Percentiles rank a stretch among this genome's conserved stretches.
Evolutionary conservation across 129 eudicot species (phyloP).

Genomic region (Chrysanthemum lavandulifolium): DNA sequence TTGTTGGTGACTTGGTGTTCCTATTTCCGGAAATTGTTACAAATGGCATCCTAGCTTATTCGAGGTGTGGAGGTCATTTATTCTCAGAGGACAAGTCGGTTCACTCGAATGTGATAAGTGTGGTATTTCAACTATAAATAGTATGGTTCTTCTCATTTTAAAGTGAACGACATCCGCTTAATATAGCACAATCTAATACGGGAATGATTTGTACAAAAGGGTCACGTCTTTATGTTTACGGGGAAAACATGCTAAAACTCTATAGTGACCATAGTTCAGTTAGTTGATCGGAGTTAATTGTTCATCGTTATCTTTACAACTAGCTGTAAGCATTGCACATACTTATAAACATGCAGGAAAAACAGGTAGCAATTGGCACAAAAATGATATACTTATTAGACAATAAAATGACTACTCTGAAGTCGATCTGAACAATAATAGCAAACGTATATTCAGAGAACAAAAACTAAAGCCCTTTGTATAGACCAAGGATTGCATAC

Average conservation of each 20-base stretch:
- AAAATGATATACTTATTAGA: too few relatives aligned
- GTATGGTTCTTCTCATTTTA: conserved; percentile 4
- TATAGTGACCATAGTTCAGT: too few relatives aligned
- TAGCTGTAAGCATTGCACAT: too few relatives aligned
- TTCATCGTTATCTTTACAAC: too few relatives aligned
- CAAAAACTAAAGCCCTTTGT: too few relatives aligned
- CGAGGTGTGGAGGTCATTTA: not conserved
- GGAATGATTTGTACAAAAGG: not conserved
- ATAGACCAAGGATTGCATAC: too few relatives aligned
- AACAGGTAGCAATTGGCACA: too few relatives aligned
- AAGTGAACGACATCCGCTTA: not conserved
- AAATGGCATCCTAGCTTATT: not conserved
- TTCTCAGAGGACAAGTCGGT: not conserved
- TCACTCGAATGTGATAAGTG: not conserved
- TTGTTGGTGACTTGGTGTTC: not conserved
- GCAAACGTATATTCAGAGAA: too few relatives aligned
- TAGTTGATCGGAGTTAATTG: too few relatives aligned
- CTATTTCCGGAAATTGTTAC: conserved; percentile 2
- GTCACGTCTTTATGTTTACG: not conserved
- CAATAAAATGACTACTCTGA: too few relatives aligned
- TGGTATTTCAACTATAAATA: conserved; percentile 1
- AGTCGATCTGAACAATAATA: too few relatives aligned
- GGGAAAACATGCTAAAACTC: not conserved
- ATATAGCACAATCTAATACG: not conserved
- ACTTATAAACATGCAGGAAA: too few relatives aligned